These are phyloP conservation scores for Pisolithus sp. DNA, from an alignment of 768 basidiomycete genomes.

Conservation along the genomic window DNA sequence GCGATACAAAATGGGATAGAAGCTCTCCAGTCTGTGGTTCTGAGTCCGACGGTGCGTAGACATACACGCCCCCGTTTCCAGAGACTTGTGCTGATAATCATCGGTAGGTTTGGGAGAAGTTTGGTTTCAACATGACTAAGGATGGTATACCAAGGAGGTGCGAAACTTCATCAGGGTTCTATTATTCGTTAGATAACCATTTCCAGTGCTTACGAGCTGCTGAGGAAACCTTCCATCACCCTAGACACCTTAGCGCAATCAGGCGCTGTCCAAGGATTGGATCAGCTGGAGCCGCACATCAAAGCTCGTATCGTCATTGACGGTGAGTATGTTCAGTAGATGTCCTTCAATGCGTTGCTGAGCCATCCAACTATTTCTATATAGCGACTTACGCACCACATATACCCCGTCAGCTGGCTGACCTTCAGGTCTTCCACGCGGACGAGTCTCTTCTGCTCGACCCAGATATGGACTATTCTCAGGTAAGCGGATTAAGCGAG, in stretches of 20 bases:
- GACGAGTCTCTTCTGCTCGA: slow-evolving; percentile 72
- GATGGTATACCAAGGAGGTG: slow-evolving; percentile 45
- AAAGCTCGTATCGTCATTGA: slow-evolving; percentile 64
- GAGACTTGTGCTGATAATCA: neutral
- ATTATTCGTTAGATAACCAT: neutral
- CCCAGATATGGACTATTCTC: slow-evolving; percentile 60
- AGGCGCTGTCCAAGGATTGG: slow-evolving; percentile 35
- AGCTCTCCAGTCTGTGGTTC: slow-evolving; percentile 25
- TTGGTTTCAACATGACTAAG: slow-evolving; percentile 34
- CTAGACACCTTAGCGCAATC: slow-evolving; percentile 40
- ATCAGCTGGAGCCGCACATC: slow-evolving; percentile 42
- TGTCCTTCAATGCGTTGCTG: neutral
- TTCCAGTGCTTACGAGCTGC: slow-evolving; percentile 66
- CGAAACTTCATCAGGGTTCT: neutral
- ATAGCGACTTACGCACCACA: slow-evolving; percentile 58
- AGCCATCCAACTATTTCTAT: neutral
- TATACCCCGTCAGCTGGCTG: slow-evolving; percentile 66
- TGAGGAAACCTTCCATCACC: slow-evolving; percentile 53
- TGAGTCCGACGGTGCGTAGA: slow-evolving; percentile 38
- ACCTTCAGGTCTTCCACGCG: slow-evolving; percentile 64
- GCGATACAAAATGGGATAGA: slow-evolving; percentile 31
- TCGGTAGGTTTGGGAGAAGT: slow-evolving; percentile 34
- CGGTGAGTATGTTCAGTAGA: slow-evolving; percentile 36
- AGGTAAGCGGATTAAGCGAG: slow-evolving; percentile 61
- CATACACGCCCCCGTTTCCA: neutral